Percentiles rank a stretch among this genome's conserved stretches.
phyloP scores from a whole-genome alignment of 2,329 filamentous ascomycete species.

The Curvularia verruculosa region DNA sequence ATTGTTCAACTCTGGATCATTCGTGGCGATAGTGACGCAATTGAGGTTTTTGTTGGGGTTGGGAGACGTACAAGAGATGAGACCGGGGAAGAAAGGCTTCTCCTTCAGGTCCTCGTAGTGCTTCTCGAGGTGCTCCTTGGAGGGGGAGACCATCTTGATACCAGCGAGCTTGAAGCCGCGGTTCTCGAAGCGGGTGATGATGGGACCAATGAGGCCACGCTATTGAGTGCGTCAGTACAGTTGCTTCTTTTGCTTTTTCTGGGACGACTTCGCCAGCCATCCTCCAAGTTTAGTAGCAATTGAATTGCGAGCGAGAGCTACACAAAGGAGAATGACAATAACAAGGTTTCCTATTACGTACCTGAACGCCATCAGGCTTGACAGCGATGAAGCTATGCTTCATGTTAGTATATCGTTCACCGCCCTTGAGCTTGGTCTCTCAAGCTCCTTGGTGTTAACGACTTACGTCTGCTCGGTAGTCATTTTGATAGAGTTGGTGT shows the following conservation, averaged over 20 bases:
- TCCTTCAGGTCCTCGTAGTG: constrained; percentile 92
- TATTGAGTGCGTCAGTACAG: constrained; percentile 50
- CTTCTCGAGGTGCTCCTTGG: constrained; percentile 95
- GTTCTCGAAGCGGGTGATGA: constrained; percentile 97
- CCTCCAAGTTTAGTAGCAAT: not conserved
- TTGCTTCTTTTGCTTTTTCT: constrained; percentile 10
- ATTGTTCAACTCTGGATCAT: too few species aligned
- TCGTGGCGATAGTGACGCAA: too few species aligned
- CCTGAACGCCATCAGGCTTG: constrained; percentile 99
- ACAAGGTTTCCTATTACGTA: constrained; percentile 53
- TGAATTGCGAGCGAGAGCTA: not conserved
- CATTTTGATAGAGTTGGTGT: constrained; percentile 48
- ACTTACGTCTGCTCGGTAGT: constrained; percentile 90
- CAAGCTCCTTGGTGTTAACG: constrained; percentile 47
- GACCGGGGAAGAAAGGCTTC: constrained; percentile 97
- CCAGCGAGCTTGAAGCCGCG: constrained; percentile 98
- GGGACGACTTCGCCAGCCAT: not conserved
- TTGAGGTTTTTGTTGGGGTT: not conserved
- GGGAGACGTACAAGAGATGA: constrained; percentile 78
- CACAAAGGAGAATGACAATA: not conserved
- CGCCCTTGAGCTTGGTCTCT: constrained; percentile 10
- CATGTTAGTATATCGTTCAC: constrained; percentile 38
- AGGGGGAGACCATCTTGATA: constrained; percentile 90
- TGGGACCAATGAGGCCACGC: constrained; percentile 97
- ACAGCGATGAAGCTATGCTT: constrained; percentile 93